These are phyloP conservation scores for Aspergillus intermedius DNA, from an alignment of 2,329 filamentous ascomycete species.

Conservation along the genomic window DNA sequence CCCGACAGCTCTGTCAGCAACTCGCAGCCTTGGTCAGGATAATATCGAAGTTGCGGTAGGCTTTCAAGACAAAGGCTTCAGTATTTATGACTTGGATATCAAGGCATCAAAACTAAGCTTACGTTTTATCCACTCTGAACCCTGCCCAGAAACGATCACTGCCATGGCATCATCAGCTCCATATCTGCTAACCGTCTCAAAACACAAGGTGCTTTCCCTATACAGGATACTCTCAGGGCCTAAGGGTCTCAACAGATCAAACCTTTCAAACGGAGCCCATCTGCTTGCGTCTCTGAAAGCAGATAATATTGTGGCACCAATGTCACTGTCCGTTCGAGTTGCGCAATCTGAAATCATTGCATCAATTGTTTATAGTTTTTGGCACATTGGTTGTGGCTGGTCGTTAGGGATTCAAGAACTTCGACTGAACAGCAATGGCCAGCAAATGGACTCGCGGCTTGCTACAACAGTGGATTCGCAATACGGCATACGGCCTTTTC, in stretches of 20 bases:
- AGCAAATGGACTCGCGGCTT: constrained; percentile 32
- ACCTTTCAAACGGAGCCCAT: constrained; percentile 28
- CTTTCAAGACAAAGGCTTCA: constrained; percentile 65
- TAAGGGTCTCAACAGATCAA: constrained; percentile 3
- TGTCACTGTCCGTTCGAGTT: constrained; percentile 75
- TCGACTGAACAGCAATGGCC: constrained; percentile 52
- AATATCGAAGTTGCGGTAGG: constrained; percentile 59
- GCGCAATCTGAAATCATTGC: constrained; percentile 61
- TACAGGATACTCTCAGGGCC: constrained; percentile 53
- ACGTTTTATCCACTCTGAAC: constrained; percentile 55
- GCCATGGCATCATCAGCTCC: constrained; percentile 67
- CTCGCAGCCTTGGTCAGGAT: constrained; percentile 38
- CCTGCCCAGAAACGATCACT: constrained; percentile 59
- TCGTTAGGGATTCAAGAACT: constrained; percentile 89
- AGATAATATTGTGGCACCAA: constrained; percentile 67
- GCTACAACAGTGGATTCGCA: constrained; percentile 36
- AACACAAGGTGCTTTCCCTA: constrained; percentile 65
- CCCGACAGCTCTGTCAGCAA: constrained; percentile 49
- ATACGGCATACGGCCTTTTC: constrained; percentile 20
- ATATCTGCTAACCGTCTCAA: constrained; percentile 72
- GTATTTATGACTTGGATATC: constrained; percentile 58
- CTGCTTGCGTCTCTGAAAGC: constrained; percentile 75
- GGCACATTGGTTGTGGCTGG: constrained; percentile 72
- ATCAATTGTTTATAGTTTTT: constrained; percentile 79
- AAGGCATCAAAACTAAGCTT: constrained; percentile 38